phyloP scores from a whole-genome alignment of 169 alveolate species.

The Plasmodium yoelii region DNA sequence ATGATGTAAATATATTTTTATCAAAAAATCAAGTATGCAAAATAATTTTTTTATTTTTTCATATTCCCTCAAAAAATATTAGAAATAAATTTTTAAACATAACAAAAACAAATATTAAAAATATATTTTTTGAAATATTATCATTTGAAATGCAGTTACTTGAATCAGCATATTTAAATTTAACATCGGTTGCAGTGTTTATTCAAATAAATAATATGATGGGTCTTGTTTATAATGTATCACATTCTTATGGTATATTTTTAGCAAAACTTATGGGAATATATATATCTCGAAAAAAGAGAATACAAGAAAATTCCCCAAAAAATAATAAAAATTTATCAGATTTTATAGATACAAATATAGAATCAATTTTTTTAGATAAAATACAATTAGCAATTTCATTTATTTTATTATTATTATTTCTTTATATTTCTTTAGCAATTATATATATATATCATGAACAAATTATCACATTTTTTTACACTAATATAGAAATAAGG shows the following conservation, averaged over 20 bases:
- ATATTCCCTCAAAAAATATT: constrained; percentile 8
- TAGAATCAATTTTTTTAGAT: too few species aligned
- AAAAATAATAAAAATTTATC: too few species aligned
- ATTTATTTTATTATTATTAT: not conserved
- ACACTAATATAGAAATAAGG: constrained; percentile 1
- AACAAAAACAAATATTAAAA: constrained; percentile 22
- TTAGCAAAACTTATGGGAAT: constrained; percentile 15
- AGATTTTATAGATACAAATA: too few species aligned
- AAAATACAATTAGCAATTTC: not conserved
- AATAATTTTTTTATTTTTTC: constrained; percentile 12
- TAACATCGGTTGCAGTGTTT: constrained; percentile 24
- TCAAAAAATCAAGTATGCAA: not conserved
- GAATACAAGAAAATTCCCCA: not conserved
- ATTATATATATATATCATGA: constrained; percentile 10
- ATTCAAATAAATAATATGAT: constrained; percentile 22
- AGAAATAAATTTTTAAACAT: constrained; percentile 2
- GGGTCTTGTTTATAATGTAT: constrained; percentile 15
- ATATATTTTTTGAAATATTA: constrained; percentile 31
- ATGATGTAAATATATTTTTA: not conserved
- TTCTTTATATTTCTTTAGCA: constrained; percentile 7
- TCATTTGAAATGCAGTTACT: constrained; percentile 36
- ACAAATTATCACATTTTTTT: constrained; percentile 24
- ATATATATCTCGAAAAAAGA: constrained; percentile 11
- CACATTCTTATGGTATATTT: constrained; percentile 42
- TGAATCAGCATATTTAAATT: constrained; percentile 40